A percentile compares a stretch with the other conserved stretches of the same genome.
Conservation (phyloP, 176 grass and related monocot species). For the Phyllostachys edulis region DNA sequence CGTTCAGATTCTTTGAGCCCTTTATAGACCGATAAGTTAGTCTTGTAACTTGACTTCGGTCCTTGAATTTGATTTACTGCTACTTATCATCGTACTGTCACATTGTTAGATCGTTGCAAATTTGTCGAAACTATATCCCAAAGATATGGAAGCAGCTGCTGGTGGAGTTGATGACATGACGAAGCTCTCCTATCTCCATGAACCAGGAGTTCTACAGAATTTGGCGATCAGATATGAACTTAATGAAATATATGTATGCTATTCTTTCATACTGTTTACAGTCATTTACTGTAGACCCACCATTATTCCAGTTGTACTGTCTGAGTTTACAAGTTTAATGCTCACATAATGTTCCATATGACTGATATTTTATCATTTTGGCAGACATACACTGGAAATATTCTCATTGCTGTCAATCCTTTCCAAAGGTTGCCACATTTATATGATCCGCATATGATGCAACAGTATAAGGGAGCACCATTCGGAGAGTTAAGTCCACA, state of each 20-base stretch:
- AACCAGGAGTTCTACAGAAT: constrained; percentile 95
- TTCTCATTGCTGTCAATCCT: constrained; percentile 97
- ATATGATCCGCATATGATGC: constrained; percentile 96
- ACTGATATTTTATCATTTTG: constrained; percentile 24
- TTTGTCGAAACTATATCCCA: constrained; percentile 91
- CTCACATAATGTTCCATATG: background rate
- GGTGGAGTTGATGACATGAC: constrained; percentile 99
- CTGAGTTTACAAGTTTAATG: constrained; percentile 25
- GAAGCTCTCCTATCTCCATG: constrained; percentile 95
- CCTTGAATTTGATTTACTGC: background rate
- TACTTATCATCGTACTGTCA: constrained; percentile 7
- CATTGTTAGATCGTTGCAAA: constrained; percentile 58
- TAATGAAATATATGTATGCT: constrained; percentile 98
- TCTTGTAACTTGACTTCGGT: background rate
- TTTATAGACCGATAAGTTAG: background rate
- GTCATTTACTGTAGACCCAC: background rate
- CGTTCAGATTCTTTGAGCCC: background rate
- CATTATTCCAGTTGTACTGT: background rate
- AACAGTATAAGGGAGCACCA: constrained; percentile 95
- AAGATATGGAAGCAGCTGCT: constrained; percentile 94
- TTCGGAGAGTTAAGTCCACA: constrained; percentile 97
- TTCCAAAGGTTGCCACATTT: constrained; percentile 95
- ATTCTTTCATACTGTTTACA: background rate
- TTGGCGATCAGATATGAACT: constrained; percentile 86
- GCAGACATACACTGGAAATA: constrained; percentile 99